A percentile compares a stretch with the other conserved stretches of the same genome.
Evolutionary conservation across 176 grass and related monocot species (phyloP).

Genomic region (Musa schizocarpa): DNA sequence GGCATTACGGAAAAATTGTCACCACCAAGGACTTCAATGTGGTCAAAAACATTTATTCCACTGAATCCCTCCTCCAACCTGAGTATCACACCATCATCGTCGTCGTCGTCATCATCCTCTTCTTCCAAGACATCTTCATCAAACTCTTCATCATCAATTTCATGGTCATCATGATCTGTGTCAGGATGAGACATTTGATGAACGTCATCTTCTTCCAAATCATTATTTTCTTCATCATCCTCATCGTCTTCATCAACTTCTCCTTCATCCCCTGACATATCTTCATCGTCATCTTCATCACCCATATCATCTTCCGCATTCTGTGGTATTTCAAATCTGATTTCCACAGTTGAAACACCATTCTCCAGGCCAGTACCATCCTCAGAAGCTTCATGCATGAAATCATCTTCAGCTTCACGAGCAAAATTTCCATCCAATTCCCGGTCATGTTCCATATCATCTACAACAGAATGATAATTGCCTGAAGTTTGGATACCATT

Average conservation of each 20-base stretch:
- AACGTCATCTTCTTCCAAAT: constrained; percentile 77
- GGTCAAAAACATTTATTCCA: constrained; percentile 98
- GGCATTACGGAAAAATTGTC: constrained; percentile 84
- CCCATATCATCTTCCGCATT: constrained; percentile 82
- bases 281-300: constrained; percentile 74
- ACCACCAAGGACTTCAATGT: constrained; percentile 87
- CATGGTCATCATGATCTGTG: constrained; percentile 93
- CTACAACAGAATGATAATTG: constrained; percentile 65
- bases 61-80: constrained; percentile 91
- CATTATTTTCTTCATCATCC: constrained; percentile 73
- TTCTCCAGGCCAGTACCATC: constrained; percentile 66
- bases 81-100: constrained; percentile 93
- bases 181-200: constrained; percentile 88
- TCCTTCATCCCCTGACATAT: constrained; percentile 65
- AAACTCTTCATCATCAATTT: constrained; percentile 98
- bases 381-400: constrained; percentile 88
- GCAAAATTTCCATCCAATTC: constrained; percentile 50
- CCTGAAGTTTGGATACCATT: constrained; percentile 44
- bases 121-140: constrained; percentile 95
- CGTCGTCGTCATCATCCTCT: constrained; percentile 72
- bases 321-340: constrained; percentile 77
- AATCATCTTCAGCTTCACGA: constrained; percentile 78
- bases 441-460: constrained; percentile 96
- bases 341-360: constrained; percentile 66
- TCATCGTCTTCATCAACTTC: constrained; percentile 61